Conservation (phyloP, 352 stramenopile genomes). For the Phytophthora cactorum region DNA sequence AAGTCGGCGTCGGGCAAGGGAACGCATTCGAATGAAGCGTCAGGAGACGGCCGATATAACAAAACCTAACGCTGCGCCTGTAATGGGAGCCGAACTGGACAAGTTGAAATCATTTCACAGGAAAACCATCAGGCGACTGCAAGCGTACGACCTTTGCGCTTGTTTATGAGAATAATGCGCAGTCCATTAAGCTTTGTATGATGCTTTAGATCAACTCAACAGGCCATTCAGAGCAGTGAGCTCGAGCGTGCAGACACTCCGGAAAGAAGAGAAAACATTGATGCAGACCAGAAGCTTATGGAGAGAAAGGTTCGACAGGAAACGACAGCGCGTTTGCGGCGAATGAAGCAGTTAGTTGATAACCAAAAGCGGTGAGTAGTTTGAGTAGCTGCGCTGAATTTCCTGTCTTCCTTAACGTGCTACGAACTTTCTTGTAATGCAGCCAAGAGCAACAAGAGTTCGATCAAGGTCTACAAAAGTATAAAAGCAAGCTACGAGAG, state of each 20-base stretch:
- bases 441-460: constrained; percentile 63
- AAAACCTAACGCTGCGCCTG: neutral
- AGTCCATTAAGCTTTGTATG: too few relatives aligned
- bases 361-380: constrained; percentile 50
- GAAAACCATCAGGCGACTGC: constrained; percentile 11
- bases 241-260: too few relatives aligned
- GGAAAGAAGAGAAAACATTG: constrained; percentile 30
- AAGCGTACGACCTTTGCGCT: neutral
- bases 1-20: constrained; percentile 51
- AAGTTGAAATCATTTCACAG: constrained; percentile 14
- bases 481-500: constrained; percentile 67
- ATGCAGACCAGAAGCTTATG: constrained; percentile 33
- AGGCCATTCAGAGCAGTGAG: too few relatives aligned
- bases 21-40: constrained; percentile 46
- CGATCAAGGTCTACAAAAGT: constrained; percentile 53
- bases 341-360: constrained; percentile 46
- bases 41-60: constrained; percentile 14
- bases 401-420: neutral
- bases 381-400: neutral
- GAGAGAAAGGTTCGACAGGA: constrained; percentile 59
- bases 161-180: too few relatives aligned
- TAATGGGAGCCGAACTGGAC: neutral
- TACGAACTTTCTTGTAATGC: neutral
- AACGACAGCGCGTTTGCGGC: constrained; percentile 51
- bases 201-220: too few relatives aligned